Conservation (phyloP, 2,329 filamentous ascomycete genomes). For the Diplodia seriata region DNA sequence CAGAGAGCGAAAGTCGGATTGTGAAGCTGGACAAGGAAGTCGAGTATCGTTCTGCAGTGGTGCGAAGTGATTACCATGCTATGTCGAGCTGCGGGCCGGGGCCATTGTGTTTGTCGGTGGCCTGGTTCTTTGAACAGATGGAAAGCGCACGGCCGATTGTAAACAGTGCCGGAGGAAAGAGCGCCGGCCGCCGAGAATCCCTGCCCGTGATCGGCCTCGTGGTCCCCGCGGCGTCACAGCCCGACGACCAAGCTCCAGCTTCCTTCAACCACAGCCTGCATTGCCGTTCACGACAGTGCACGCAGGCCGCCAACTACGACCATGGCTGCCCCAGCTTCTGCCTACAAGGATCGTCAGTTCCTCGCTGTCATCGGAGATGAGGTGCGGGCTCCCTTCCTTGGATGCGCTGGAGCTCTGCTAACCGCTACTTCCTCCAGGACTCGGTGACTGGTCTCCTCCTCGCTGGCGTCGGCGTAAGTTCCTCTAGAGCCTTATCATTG, state of each 20-base stretch:
- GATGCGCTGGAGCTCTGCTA: slow-evolving; percentile 26
- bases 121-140: background rate
- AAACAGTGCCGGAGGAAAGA: slow-evolving; percentile 7
- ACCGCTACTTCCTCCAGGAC: slow-evolving; percentile 64
- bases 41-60: background rate
- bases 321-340: slow-evolving; percentile 67
- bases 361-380: slow-evolving; percentile 98
- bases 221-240: slow-evolving; percentile 27
- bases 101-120: slow-evolving; percentile 19
- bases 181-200: slow-evolving; percentile 1
- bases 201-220: slow-evolving; percentile 2
- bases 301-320: slow-evolving; percentile 2
- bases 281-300: slow-evolving; percentile 18
- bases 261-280: slow-evolving; percentile 19
- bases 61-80: background rate
- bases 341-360: slow-evolving; percentile 86
- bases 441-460: slow-evolving; percentile 95
- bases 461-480: slow-evolving; percentile 86
- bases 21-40: slow-evolving; percentile 1
- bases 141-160: background rate
- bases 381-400: slow-evolving; percentile 60
- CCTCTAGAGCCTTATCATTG: background rate
- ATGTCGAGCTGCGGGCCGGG: slow-evolving; percentile 11
- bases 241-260: slow-evolving; percentile 31
- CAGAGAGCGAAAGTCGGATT: background rate